Percentiles rank a stretch among this genome's conserved stretches.
Conservation (phyloP, 108 stramenopile species). For the Nitzschia sp. region DNA sequence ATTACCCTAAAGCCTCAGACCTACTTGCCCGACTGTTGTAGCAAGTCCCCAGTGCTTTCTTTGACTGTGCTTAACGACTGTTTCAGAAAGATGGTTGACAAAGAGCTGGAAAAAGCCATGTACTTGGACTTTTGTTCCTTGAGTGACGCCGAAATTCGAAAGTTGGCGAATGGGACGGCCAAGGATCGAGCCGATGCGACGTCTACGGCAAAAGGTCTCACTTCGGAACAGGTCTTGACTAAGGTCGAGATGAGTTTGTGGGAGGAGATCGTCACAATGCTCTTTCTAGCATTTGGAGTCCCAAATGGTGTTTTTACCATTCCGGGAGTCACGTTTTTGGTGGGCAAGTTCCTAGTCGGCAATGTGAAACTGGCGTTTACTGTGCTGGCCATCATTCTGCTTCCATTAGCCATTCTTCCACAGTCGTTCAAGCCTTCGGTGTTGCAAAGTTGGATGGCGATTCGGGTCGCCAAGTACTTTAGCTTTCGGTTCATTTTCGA, state of each 20-base stretch:
- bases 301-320: conserved; percentile 48
- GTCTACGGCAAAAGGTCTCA: conserved; percentile 5
- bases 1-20: no score
- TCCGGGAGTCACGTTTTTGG: conserved; percentile 27
- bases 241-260: conserved; percentile 26
- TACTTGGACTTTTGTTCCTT: conserved; percentile 33
- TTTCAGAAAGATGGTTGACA: neutral
- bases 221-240: conserved; percentile 8
- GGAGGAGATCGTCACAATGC: conserved; percentile 23
- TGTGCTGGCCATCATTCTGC: conserved; percentile 13
- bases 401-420: conserved; percentile 44
- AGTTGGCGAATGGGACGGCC: conserved; percentile 36
- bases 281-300: conserved; percentile 43
- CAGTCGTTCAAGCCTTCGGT: conserved; percentile 32
- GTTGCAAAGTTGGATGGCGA: conserved; percentile 37
- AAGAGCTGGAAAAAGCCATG: conserved; percentile 12
- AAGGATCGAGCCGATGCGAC: conserved; percentile 31
- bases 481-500: conserved; percentile 40
- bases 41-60: no score
- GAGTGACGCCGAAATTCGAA: conserved; percentile 12
- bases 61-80: no score
- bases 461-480: conserved; percentile 42
- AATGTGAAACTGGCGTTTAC: conserved; percentile 31
- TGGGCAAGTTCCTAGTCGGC: conserved; percentile 45
- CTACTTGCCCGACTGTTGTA: no score